phyloP scores from a whole-genome alignment of 176 grass and related monocot genomes.

The Tillandsia fasciculata region DNA sequence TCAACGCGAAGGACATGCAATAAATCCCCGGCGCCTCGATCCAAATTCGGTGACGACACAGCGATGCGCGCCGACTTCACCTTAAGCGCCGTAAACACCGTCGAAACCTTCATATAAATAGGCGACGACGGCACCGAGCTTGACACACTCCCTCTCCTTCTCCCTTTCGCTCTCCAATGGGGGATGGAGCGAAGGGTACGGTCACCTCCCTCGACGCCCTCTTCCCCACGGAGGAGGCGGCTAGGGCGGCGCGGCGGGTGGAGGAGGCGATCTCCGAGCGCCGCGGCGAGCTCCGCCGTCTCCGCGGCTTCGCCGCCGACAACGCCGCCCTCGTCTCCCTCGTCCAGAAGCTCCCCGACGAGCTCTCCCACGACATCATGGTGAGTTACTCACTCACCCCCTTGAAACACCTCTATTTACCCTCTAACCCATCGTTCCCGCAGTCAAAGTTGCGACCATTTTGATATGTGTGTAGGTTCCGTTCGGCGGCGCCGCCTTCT shows the following conservation, averaged over 20 bases:
- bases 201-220: slow-evolving; percentile 51
- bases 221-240: slow-evolving; percentile 52
- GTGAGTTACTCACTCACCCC: not conserved
- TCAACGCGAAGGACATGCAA: too few species aligned
- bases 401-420: not conserved
- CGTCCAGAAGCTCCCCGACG: slow-evolving; percentile 62
- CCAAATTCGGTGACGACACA: too few species aligned
- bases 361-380: slow-evolving; percentile 89
- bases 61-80: too few species aligned
- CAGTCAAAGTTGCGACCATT: not conserved
- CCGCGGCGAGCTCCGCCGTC: slow-evolving; percentile 36
- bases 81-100: too few species aligned
- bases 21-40: too few species aligned
- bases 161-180: not conserved
- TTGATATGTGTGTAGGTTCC: slow-evolving; percentile 53
- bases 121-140: too few species aligned
- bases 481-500: slow-evolving; percentile 75
- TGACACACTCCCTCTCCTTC: not conserved
- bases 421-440: not conserved
- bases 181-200: slow-evolving; percentile 45
- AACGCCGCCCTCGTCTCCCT: slow-evolving; percentile 64
- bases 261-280: slow-evolving; percentile 38
- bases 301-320: slow-evolving; percentile 56
- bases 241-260: slow-evolving; percentile 46
- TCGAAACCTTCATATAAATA: too few species aligned